These are phyloP conservation scores for Fagopyrum esculentum DNA, from an alignment of 148 eudicot genomes.

Conservation along the genomic window DNA sequence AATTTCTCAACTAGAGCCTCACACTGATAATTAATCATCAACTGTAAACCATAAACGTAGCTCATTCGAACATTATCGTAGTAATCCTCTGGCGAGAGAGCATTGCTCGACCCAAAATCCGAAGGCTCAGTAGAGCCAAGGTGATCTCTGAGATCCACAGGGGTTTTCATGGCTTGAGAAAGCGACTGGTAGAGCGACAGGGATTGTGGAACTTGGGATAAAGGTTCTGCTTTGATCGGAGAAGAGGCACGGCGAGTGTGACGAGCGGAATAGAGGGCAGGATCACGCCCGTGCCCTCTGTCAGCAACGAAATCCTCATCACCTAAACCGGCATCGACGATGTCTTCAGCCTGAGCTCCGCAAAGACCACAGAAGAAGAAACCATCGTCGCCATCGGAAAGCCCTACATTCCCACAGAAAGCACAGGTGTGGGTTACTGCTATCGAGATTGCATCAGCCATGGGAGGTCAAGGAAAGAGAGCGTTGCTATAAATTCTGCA, in stretches of 20 bases:
- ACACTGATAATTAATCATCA: slow-evolving; percentile 56
- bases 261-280: slow-evolving; percentile 24
- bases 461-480: background rate
- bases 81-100: slow-evolving; percentile 30
- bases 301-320: slow-evolving; percentile 41
- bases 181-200: slow-evolving; percentile 15
- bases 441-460: slow-evolving; percentile 21
- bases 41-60: slow-evolving; percentile 64
- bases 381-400: slow-evolving; percentile 46
- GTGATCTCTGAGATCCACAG: background rate
- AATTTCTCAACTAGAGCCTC: slow-evolving; percentile 55
- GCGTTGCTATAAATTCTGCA: too few relatives aligned
- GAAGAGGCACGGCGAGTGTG: slow-evolving; percentile 13
- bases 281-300: slow-evolving; percentile 10
- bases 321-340: slow-evolving; percentile 42
- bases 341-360: slow-evolving; percentile 41
- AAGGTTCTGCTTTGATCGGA: slow-evolving; percentile 27
- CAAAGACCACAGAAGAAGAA: slow-evolving; percentile 57
- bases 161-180: slow-evolving; percentile 24
- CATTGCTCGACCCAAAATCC: slow-evolving; percentile 41
- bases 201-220: slow-evolving; percentile 23
- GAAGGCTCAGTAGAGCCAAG: slow-evolving; percentile 50
- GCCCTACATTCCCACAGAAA: slow-evolving; percentile 35
- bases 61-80: slow-evolving; percentile 41
- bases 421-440: slow-evolving; percentile 22